Base-by-base conservation (phyloP, 2,329 filamentous ascomycete species). In the Talaromyces sp. region DNA sequence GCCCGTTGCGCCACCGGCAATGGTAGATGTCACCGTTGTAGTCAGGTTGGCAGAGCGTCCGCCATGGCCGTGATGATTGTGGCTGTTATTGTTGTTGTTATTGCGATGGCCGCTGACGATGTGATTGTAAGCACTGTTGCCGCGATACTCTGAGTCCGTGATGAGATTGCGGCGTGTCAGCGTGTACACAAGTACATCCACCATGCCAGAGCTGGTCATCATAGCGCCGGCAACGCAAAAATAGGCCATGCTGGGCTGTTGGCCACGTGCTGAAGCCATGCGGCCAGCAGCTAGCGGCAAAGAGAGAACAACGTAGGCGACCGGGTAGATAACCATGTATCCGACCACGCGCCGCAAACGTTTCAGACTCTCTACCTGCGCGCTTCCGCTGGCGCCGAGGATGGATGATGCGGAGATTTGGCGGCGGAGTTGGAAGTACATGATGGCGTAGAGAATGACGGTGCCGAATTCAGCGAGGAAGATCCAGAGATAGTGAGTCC, bases 261-360 rank as follows among this genome's bases (percentile, higher is more conserved):
- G 58, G 19, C 73, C 72, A 51, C 70, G 69, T 7, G 74, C 74
- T 3, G 72, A 72, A 19, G 74, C 70, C 76, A 79, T 79, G 48
- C 76, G 75, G 27, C 75, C 76, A 2, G 75, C 77, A 2, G 85
- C 86, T 8, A 84, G 78, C 1, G 88, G 88, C 27, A 91, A 79
- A 59, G 88, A 89, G 46, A 85, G 65, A 12, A 87, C 73, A 3
- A 83, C 83, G 68, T 90, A 90, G 11, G 74, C 76, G 12, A 81
- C 68, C 1, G 77, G 77, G 59, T 79, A 79, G 60, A 79, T 76
- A 52, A 78, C 73, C 77, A 79, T 79, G 70, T 78, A 79, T 43
- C 74, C 72, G 55, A 77, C 74, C 1, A 78, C 77, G 21, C 77
- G 75, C n/a, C 72, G 72, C 8, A 78, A 65, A 11, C 73, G 75